Percentiles rank a stretch among this genome's conserved stretches.
Conservation (phyloP, 805 yeast genomes). For the Starmerella sp. region DNA sequence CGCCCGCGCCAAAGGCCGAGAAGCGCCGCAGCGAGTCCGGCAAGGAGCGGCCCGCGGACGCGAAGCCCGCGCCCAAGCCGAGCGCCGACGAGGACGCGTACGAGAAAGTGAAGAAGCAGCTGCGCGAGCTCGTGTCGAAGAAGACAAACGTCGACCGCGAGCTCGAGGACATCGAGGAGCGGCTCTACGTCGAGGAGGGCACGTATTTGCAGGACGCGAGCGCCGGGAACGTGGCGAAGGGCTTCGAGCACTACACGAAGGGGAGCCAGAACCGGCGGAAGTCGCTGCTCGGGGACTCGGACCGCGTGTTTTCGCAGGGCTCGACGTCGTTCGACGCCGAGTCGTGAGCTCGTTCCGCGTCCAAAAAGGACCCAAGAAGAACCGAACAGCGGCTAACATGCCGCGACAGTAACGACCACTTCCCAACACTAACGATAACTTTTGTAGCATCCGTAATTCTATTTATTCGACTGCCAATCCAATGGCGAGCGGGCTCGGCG, state of each 20-base stretch:
- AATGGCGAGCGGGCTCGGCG: no score
- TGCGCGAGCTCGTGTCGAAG: slow-evolving; percentile 49
- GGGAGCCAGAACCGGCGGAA: slow-evolving; percentile 37
- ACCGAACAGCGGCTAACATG: no score
- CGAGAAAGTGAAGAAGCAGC: slow-evolving; percentile 52
- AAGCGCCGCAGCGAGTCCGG: neutral
- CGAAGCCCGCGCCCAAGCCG: neutral
- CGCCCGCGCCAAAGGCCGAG: neutral
- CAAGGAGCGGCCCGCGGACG: neutral
- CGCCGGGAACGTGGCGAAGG: slow-evolving; percentile 77
- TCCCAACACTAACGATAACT: no score
- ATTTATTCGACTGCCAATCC: no score
- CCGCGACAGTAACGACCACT: no score
- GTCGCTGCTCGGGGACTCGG: slow-evolving; percentile 50
- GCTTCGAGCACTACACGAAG: slow-evolving; percentile 73
- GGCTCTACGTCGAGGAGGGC: slow-evolving; percentile 66
- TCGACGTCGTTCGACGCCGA: slow-evolving; percentile 31
- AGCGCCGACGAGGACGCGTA: slow-evolving; percentile 36
- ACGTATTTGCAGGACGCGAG: slow-evolving; percentile 62
- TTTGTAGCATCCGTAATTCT: no score
- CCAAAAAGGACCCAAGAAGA: no score
- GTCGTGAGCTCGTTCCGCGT: neutral
- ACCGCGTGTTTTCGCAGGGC: slow-evolving; percentile 68
- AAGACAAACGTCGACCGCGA: slow-evolving; percentile 52
- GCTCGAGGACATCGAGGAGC: slow-evolving; percentile 55